Percentiles rank a stretch among this genome's conserved stretches.
Evolutionary conservation across 1,284 basidiomycete genomes (phyloP).

Genomic region (Sporisorium sorghi): DNA sequence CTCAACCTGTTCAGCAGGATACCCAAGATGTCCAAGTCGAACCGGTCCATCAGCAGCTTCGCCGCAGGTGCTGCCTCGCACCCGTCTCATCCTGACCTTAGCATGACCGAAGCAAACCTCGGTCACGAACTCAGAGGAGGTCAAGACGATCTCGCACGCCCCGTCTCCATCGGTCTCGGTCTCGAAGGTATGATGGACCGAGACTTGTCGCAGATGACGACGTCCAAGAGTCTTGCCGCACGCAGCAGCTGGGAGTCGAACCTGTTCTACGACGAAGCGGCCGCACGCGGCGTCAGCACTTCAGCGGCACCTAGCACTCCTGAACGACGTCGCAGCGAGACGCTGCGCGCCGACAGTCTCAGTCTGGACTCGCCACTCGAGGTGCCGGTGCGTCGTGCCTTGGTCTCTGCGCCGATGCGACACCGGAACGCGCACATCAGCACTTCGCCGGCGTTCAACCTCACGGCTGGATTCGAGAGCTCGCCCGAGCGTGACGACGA

Average conservation of each 20-base stretch:
- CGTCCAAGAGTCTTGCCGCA: slow-evolving; percentile 38
- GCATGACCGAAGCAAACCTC: slow-evolving; percentile 7
- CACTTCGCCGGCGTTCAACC: slow-evolving; percentile 57
- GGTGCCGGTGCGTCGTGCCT: slow-evolving; percentile 47
- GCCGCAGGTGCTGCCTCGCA: slow-evolving; percentile 4
- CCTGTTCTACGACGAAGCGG: slow-evolving; percentile 51
- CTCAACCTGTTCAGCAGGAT: slow-evolving; percentile 28
- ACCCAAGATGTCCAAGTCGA: slow-evolving; percentile 18
- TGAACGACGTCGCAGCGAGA: slow-evolving; percentile 22
- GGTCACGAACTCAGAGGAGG: background rate
- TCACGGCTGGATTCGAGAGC: slow-evolving; percentile 48
- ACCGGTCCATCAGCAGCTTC: slow-evolving; percentile 25
- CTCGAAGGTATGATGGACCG: slow-evolving; percentile 42
- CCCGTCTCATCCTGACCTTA: background rate
- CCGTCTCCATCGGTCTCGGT: slow-evolving; percentile 38
- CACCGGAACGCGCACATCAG: slow-evolving; percentile 61
- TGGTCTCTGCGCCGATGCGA: slow-evolving; percentile 48
- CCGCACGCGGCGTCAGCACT: slow-evolving; percentile 28
- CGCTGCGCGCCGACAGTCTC: slow-evolving; percentile 19
- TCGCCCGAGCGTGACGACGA: slow-evolving; percentile 31
- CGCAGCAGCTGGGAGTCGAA: slow-evolving; percentile 59
- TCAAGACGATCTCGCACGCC: slow-evolving; percentile 13
- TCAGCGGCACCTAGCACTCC: slow-evolving; percentile 30
- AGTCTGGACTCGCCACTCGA: slow-evolving; percentile 43
- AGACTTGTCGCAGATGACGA: slow-evolving; percentile 48